Conservation (phyloP, 441 rosid genomes). For the Francoa sonchifolia region DNA sequence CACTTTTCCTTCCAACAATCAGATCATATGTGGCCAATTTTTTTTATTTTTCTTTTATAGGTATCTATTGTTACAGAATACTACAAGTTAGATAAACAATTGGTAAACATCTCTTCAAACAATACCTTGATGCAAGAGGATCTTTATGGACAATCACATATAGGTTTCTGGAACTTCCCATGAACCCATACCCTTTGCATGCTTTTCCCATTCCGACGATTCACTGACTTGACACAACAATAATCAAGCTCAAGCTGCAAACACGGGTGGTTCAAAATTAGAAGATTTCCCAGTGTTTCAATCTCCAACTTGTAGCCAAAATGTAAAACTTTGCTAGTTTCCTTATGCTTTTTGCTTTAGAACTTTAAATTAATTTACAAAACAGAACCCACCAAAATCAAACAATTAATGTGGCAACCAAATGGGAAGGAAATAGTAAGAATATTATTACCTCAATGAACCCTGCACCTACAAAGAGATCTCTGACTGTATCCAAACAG, state of each 20-base stretch:
- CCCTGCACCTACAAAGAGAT: constrained; percentile 51
- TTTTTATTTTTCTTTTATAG: no score
- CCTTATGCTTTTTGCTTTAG: background rate
- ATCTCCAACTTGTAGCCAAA: background rate
- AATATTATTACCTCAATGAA: constrained; percentile 47
- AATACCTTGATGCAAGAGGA: constrained; percentile 7
- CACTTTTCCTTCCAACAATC: no score
- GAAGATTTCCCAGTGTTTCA: background rate
- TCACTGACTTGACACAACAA: constrained; percentile 67
- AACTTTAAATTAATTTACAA: background rate
- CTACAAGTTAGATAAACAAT: no score
- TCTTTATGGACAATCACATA: constrained; percentile 5
- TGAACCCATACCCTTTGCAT: constrained; percentile 89
- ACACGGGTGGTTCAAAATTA: background rate
- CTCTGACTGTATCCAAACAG: constrained; percentile 46
- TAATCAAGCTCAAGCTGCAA: constrained; percentile 70
- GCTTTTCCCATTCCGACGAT: constrained; percentile 52
- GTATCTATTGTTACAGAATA: no score
- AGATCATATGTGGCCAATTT: no score
- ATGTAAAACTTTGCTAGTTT: background rate
- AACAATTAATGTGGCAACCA: background rate
- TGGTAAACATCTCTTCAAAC: constrained; percentile 6
- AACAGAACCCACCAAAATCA: background rate
- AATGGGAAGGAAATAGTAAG: constrained; percentile 1
- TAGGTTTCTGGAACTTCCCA: constrained; percentile 74